Percentiles rank a stretch among this genome's conserved stretches.
Evolutionary conservation across 2,329 filamentous ascomycete genomes (phyloP).

Genomic region (Trichoderma pleuroti): DNA sequence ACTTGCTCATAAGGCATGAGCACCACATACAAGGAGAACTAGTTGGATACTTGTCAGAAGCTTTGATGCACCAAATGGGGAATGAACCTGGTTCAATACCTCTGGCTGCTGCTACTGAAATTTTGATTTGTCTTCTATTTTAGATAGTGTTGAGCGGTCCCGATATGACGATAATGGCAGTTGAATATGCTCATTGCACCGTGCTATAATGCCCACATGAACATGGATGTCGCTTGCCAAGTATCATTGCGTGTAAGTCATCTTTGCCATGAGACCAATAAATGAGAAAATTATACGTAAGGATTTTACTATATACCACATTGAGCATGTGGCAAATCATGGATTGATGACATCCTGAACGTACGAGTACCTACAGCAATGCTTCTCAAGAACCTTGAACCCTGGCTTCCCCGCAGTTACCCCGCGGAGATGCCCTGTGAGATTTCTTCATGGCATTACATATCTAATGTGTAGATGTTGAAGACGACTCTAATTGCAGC

Average conservation of each 20-base stretch:
- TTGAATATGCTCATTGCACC: too few species aligned
- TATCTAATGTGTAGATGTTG: neutral
- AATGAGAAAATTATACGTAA: slow-evolving; percentile 36
- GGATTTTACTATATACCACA: neutral
- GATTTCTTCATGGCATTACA: neutral
- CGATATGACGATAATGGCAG: neutral
- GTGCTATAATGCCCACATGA: too few species aligned
- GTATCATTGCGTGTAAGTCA: too few species aligned
- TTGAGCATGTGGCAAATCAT: neutral
- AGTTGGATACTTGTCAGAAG: neutral
- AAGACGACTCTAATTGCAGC: neutral
- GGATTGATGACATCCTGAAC: neutral
- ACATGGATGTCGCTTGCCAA: too few species aligned
- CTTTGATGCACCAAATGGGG: neutral
- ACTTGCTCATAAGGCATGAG: neutral
- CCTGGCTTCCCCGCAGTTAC: neutral
- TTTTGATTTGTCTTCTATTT: neutral
- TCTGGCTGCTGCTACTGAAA: neutral
- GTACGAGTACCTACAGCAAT: too few species aligned
- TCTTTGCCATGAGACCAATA: neutral
- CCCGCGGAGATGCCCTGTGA: neutral
- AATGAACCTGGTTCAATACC: neutral
- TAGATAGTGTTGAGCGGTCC: neutral
- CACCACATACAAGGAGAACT: neutral
- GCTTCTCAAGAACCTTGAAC: neutral